phyloP scores from a whole-genome alignment of 768 basidiomycete genomes.

The Pholiota conissans region DNA sequence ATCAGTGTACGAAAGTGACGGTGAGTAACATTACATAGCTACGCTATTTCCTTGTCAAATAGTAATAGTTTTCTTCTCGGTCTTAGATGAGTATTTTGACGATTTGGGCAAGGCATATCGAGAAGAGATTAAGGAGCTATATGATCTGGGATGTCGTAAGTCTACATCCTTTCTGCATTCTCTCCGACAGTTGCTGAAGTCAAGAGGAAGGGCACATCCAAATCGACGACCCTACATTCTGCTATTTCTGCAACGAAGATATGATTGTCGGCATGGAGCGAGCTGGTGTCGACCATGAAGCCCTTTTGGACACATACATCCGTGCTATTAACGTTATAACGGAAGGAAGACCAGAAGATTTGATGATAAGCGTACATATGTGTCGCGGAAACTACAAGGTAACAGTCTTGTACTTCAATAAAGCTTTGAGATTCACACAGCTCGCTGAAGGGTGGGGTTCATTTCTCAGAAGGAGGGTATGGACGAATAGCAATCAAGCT shows the following conservation, averaged over 20 bases:
- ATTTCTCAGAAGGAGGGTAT: slow-evolving; percentile 65
- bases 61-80: background rate
- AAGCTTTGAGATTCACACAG: slow-evolving; percentile 30
- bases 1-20: slow-evolving; percentile 60
- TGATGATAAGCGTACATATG: slow-evolving; percentile 59
- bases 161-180: slow-evolving; percentile 6
- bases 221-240: slow-evolving; percentile 53
- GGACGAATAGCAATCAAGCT: slow-evolving; percentile 53
- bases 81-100: slow-evolving; percentile 49
- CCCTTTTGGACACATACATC: slow-evolving; percentile 69
- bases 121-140: slow-evolving; percentile 48
- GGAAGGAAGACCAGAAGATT: slow-evolving; percentile 50
- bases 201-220: slow-evolving; percentile 55
- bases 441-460: slow-evolving; percentile 34
- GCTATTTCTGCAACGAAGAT: slow-evolving; percentile 66
- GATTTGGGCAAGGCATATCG: slow-evolving; percentile 48
- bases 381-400: slow-evolving; percentile 58
- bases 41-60: too few species aligned
- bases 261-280: slow-evolving; percentile 55
- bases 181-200: too few species aligned
- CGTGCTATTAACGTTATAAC: slow-evolving; percentile 61
- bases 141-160: slow-evolving; percentile 49
- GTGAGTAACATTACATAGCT: slow-evolving; percentile 27
- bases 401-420: slow-evolving; percentile 11
- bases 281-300: slow-evolving; percentile 60